phyloP scores from a whole-genome alignment of 495 filamentous ascomycete species.

The Niebla homalea region DNA sequence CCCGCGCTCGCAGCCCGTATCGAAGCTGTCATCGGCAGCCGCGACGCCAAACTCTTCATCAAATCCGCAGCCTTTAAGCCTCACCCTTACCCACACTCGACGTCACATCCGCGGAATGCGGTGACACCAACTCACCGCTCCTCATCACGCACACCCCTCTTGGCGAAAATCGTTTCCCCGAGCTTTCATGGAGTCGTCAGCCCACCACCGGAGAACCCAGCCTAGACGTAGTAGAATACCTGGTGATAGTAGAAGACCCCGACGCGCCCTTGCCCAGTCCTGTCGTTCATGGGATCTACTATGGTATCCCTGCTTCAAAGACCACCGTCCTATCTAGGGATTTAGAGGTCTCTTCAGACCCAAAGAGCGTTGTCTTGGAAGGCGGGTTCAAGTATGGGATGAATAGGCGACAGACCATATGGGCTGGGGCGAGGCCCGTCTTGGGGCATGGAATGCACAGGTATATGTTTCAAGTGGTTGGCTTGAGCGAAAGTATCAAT shows the following conservation, averaged over 20 bases:
- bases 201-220: slow-evolving; percentile 10
- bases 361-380: slow-evolving; percentile 18
- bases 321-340: slow-evolving; percentile 27
- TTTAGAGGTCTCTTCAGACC: slow-evolving; percentile 20
- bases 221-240: slow-evolving; percentile 29
- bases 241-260: slow-evolving; percentile 37
- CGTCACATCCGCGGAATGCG: slow-evolving; percentile 33
- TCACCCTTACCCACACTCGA: slow-evolving; percentile 27
- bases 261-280: slow-evolving; percentile 35
- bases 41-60: slow-evolving; percentile 34
- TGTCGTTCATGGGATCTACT: slow-evolving; percentile 34
- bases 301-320: slow-evolving; percentile 26
- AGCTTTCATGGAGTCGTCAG: slow-evolving; percentile 25
- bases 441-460: slow-evolving; percentile 36
- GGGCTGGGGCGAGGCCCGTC: slow-evolving; percentile 29
- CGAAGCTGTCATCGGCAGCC: slow-evolving; percentile 26
- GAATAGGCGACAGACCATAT: slow-evolving; percentile 26
- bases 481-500: slow-evolving; percentile 28
- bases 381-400: slow-evolving; percentile 36
- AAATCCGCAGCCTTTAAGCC: slow-evolving; percentile 28
- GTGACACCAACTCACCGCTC: slow-evolving; percentile 28
- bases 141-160: slow-evolving; percentile 28
- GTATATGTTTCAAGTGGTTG: slow-evolving; percentile 38
- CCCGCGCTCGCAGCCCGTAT: slow-evolving; percentile 6
- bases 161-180: slow-evolving; percentile 30